These are phyloP conservation scores for Diaporthe caulivora DNA, from an alignment of 2,329 filamentous ascomycete species.

Conservation along the genomic window DNA sequence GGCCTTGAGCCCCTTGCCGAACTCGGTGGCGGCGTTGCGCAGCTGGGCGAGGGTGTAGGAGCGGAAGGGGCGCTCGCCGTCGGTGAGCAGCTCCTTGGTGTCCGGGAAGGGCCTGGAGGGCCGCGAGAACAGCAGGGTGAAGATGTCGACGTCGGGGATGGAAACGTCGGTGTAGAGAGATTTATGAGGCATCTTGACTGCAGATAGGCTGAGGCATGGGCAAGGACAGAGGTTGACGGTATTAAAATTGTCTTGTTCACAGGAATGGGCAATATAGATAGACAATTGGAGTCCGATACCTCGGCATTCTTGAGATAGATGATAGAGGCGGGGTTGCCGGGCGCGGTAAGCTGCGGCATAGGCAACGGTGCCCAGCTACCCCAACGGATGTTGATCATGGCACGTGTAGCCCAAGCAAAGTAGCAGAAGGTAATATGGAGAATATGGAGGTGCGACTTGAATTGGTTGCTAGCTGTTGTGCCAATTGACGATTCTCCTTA, in stretches of 20 bases:
- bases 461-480: neutral
- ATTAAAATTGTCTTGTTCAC: neutral
- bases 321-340: slow-evolving; percentile 4
- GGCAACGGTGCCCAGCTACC: neutral
- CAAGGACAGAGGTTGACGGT: neutral
- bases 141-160: slow-evolving; percentile 82
- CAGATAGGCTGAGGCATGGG: neutral
- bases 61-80: slow-evolving; percentile 73
- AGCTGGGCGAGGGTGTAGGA: slow-evolving; percentile 79
- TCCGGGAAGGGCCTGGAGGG: slow-evolving; percentile 75
- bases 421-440: neutral
- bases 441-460: neutral
- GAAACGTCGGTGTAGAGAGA: slow-evolving; percentile 74
- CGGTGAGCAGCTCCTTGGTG: slow-evolving; percentile 84
- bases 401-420: neutral
- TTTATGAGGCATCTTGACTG: slow-evolving; percentile 74
- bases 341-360: slow-evolving; percentile 25
- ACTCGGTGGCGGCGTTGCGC: slow-evolving; percentile 75
- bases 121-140: slow-evolving; percentile 81
- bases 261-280: slow-evolving; percentile 1
- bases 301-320: slow-evolving; percentile 11
- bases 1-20: slow-evolving; percentile 83
- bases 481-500: neutral
- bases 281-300: neutral
- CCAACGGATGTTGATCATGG: neutral